Percentiles rank a stretch among this genome's conserved stretches.
Evolutionary conservation across 2,329 filamentous ascomycete genomes (phyloP).

Genomic region (Cercospora zeina): DNA sequence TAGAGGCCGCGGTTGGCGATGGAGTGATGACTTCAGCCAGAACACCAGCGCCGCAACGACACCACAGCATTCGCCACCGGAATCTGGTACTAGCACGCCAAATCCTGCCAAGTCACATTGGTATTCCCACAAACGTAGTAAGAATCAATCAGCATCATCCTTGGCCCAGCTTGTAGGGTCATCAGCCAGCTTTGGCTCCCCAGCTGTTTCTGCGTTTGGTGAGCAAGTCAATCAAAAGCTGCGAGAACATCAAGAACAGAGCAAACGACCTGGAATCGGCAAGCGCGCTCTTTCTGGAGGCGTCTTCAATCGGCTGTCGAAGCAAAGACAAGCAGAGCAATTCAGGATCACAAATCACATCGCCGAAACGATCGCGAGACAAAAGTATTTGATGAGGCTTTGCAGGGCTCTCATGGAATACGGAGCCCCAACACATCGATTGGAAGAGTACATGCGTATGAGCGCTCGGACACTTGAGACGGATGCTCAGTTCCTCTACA

Average conservation of each 20-base stretch:
- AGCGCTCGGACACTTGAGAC: conserved; percentile 85
- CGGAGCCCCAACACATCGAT: conserved; percentile 83
- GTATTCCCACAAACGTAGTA: conserved; percentile 39
- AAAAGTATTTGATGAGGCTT: conserved; percentile 79
- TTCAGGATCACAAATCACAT: conserved; percentile 62
- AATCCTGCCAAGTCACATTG: conserved; percentile 37
- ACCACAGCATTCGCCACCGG: conserved; percentile 45
- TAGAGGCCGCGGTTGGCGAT: conserved; percentile 24
- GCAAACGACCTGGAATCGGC: conserved; percentile 38
- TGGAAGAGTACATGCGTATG: conserved; percentile 92
- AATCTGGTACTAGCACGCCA: conserved; percentile 49
- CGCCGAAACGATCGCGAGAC: conserved; percentile 70
- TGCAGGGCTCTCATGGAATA: conserved; percentile 86
- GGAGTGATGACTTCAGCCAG: conserved; percentile 35
- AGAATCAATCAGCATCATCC: conserved; percentile 45
- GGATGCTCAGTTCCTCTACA: conserved; percentile 84
- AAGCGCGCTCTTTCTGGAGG: conserved; percentile 38
- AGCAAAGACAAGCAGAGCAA: conserved; percentile 50
- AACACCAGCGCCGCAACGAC: conserved; percentile 33
- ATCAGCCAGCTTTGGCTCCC: conserved; percentile 47
- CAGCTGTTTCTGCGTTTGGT: conserved; percentile 45
- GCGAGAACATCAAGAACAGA: conserved; percentile 44
- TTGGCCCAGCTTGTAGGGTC: conserved; percentile 49
- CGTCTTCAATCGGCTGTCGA: conserved; percentile 41
- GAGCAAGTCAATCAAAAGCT: conserved; percentile 47